A percentile compares a stretch with the other conserved stretches of the same genome.
Conservation (phyloP, 352 stramenopile species). For the Elongisporangium anandrum region DNA sequence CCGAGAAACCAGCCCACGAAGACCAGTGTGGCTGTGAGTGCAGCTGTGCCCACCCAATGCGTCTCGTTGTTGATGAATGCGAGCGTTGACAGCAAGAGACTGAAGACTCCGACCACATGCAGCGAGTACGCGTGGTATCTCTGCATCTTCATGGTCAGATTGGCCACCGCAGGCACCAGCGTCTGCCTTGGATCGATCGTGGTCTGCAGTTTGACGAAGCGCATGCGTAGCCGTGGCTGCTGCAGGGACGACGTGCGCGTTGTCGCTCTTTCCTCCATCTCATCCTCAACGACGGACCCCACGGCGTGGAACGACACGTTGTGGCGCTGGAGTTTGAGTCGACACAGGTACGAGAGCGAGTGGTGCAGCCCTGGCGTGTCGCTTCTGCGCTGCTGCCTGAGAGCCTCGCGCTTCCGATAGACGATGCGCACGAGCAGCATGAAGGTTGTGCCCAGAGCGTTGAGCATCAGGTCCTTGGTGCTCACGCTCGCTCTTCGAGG, state of each 20-base stretch:
- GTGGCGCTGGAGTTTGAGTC: neutral
- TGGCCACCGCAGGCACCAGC: neutral
- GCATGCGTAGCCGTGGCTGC: neutral
- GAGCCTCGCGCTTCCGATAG: neutral
- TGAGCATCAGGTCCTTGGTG: neutral
- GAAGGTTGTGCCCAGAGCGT: neutral
- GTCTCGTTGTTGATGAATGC: neutral
- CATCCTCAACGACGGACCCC: neutral
- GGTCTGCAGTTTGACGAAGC: constrained; percentile 3
- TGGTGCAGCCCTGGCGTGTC: neutral
- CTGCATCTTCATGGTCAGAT: neutral
- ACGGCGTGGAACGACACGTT: neutral
- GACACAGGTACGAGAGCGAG: neutral
- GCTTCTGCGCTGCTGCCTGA: neutral
- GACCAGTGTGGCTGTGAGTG: neutral
- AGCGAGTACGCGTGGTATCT: neutral
- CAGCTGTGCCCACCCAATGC: neutral
- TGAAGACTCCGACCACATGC: neutral
- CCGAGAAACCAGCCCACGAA: neutral
- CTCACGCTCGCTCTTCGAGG: neutral
- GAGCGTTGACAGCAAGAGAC: neutral
- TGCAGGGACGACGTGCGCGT: neutral
- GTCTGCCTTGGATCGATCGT: neutral
- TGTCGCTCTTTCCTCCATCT: neutral
- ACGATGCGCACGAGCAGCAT: neutral